Base-by-base conservation (phyloP, 371 early-diverging fungal genomes). In the Capillidium heterosporum region DNA sequence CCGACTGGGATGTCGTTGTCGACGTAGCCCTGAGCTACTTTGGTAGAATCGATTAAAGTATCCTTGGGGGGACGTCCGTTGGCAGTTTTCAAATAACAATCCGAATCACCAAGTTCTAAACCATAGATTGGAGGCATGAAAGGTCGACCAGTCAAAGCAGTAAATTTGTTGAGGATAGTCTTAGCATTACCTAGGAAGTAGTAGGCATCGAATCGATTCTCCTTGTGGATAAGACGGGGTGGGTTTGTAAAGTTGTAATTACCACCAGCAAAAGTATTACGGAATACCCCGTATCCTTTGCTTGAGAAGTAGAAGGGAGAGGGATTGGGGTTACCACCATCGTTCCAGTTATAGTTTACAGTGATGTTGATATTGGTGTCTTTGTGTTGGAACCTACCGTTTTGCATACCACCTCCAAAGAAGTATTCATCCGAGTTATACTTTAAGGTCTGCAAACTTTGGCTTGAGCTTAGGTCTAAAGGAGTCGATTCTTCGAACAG, bases 361-460 rank as follows among this genome's bases (percentile, higher is more conserved):
- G 48, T 48, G 23, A 48, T 48, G 23, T 48, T 48, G 24, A 48
- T 27, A 10, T 27, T 48, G 26, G 21, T 48, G 11, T 27, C n/a
- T 7, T 23, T 11, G n/a, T 48, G 48, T 8, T 11, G 11, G 23
- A 48, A 48, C 23, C 48, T 48, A 19, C 48, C 48, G 23, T 48
- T 48, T 27, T 48, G 48, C 48, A 48, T 48, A 48, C 48, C 48
- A 26, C 48, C 48, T 26, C 48, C 48, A 27, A 48, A 48, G 48
- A 48, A 48, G 11, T 26, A 23, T 27, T 48, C 48, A 27, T 48
- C 27, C 8, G 21, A 23, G 28, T 13, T 7, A 19, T 21, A 23
- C n/a, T 48, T 27, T 21, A 48, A 48, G 11, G n/a, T 4, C 27
- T 48, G 48, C 10, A 48, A 23, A n/a, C 27, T 27, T 19, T 23